Evolutionary conservation across 1,139 yeast species (phyloP).

Genomic region (Ogataea hybrid): DNA sequence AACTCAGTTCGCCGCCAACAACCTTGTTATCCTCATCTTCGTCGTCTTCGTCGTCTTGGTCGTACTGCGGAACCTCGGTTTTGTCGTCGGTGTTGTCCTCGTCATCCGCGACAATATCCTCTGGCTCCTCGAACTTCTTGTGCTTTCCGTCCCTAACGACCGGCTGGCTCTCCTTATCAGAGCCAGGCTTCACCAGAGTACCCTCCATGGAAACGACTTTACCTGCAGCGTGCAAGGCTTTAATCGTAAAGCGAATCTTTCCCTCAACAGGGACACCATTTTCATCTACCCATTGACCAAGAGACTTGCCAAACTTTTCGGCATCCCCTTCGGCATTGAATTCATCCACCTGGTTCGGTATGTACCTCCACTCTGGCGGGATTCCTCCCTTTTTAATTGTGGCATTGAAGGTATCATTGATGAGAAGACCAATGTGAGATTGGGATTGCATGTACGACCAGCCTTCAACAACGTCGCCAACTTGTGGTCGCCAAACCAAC

Average conservation of each 20-base stretch:
- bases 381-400: slow-evolving; percentile 81
- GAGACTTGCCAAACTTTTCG: slow-evolving; percentile 37
- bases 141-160: slow-evolving; percentile 39
- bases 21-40: slow-evolving; percentile 30
- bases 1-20: slow-evolving; percentile 30
- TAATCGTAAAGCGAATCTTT: slow-evolving; percentile 70
- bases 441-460: slow-evolving; percentile 90
- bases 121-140: slow-evolving; percentile 43
- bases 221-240: slow-evolving; percentile 72
- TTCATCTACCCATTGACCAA: slow-evolving; percentile 87
- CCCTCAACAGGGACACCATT: slow-evolving; percentile 76
- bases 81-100: slow-evolving; percentile 14
- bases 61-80: slow-evolving; percentile 6
- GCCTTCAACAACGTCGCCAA: slow-evolving; percentile 85
- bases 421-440: slow-evolving; percentile 85
- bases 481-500: slow-evolving; percentile 83
- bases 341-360: slow-evolving; percentile 74
- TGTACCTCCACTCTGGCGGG: slow-evolving; percentile 80
- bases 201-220: slow-evolving; percentile 85
- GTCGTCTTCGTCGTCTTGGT: slow-evolving; percentile 15
- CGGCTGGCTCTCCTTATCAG: slow-evolving; percentile 55
- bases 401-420: slow-evolving; percentile 94
- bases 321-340: slow-evolving; percentile 32
- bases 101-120: slow-evolving; percentile 22
- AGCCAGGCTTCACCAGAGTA: slow-evolving; percentile 64